phyloP scores from a whole-genome alignment of 2,329 filamentous ascomycete species.

The Coniochaeta sp. region DNA sequence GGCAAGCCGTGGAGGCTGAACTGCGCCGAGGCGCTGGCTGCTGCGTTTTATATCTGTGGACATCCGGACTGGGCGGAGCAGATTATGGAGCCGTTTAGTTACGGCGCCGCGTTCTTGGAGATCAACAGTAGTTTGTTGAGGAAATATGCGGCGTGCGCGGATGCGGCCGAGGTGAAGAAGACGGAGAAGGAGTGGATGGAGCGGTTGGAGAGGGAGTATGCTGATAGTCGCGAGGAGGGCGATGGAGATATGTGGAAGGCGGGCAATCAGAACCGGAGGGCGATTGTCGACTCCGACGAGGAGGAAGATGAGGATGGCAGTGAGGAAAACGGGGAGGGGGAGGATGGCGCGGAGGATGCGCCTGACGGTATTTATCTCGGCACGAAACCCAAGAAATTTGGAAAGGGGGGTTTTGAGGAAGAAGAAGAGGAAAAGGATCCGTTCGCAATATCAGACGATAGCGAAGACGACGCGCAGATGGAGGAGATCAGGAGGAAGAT shows the following conservation, averaged over 20 bases:
- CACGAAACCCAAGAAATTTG: conserved; percentile 31
- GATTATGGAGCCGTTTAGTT: conserved; percentile 76
- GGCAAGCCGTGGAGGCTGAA: conserved; percentile 92
- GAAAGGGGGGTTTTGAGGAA: conserved; percentile 22
- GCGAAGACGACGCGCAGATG: conserved; percentile 77
- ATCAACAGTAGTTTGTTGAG: conserved; percentile 82
- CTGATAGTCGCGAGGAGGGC: conserved; percentile 60
- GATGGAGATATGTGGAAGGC: conserved; percentile 75
- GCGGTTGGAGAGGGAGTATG: conserved; percentile 83
- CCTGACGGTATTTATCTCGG: conserved; percentile 55
- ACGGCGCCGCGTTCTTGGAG: conserved; percentile 79
- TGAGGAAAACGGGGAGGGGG: conserved; percentile 32
- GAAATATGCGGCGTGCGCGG: conserved; percentile 74
- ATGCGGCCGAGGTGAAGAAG: conserved; percentile 76
- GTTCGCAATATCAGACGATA: conserved; percentile 70
- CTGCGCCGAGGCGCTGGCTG: conserved; percentile 89
- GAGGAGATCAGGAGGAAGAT: conserved; percentile 84
- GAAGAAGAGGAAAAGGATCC: conserved; percentile 52
- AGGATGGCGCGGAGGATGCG: conserved; percentile 31
- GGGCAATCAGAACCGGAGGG: conserved; percentile 74
- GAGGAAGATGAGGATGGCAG: conserved; percentile 36
- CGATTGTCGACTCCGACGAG: conserved; percentile 39
- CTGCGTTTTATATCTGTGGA: conserved; percentile 88
- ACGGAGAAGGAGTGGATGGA: conserved; percentile 83
- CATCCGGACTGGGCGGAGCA: conserved; percentile 85